phyloP scores from a whole-genome alignment of 345 rosid species.

The Lagerstroemia speciosa region DNA sequence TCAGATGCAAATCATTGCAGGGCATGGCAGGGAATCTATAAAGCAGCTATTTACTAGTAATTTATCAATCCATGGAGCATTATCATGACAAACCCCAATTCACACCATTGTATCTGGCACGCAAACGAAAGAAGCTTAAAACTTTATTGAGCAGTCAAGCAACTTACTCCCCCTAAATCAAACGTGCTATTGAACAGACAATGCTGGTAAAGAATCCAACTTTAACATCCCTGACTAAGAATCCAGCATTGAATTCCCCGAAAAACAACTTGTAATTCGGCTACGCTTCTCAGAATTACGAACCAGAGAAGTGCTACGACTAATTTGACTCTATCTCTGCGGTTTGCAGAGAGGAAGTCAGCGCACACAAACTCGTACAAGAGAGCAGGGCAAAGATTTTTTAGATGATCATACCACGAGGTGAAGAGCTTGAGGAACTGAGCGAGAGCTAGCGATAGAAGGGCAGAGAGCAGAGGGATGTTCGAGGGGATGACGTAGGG shows the following conservation, averaged over 20 bases:
- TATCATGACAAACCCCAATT: background rate
- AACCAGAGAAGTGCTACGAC: background rate
- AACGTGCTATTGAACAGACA: background rate
- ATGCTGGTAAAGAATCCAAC: background rate
- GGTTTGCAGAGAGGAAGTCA: background rate
- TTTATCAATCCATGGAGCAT: background rate
- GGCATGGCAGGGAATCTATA: background rate
- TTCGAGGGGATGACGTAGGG: slow-evolving; percentile 27
- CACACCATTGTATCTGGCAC: too few relatives aligned
- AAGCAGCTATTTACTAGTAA: background rate
- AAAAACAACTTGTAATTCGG: background rate
- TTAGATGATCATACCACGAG: slow-evolving; percentile 24
- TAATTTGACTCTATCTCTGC: background rate
- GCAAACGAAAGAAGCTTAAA: background rate
- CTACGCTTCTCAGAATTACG: background rate
- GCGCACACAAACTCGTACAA: background rate
- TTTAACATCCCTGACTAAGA: background rate
- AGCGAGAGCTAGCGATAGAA: slow-evolving; percentile 38
- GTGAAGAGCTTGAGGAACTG: slow-evolving; percentile 53
- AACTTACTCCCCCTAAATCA: background rate
- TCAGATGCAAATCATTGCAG: background rate
- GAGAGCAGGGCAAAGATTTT: background rate
- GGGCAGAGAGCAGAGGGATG: slow-evolving; percentile 39
- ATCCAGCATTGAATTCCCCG: background rate
- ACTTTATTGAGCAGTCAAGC: background rate